Evolutionary conservation across 2,329 filamentous ascomycete genomes (phyloP), one percentile per base, ranked within the genome.

Genomic region (Blastomyces emzantsi): DNA sequence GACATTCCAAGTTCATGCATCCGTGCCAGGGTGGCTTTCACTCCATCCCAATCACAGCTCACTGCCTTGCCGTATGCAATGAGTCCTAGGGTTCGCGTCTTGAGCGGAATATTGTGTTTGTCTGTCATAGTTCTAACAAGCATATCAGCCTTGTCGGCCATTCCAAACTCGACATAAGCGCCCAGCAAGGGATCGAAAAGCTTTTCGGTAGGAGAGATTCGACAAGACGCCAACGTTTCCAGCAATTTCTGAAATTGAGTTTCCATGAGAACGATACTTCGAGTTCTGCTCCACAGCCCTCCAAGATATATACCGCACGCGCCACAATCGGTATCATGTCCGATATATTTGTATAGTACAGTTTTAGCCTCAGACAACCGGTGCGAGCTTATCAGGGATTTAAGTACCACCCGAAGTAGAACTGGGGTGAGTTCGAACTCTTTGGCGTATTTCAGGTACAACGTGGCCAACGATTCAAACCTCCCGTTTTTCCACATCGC

Each of bases 151-250:
- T 75, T 73, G 61, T 73, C 71, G 9, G 72, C 63, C 43, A 70
- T 67, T 28, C 75, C 76, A 59, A 73, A 73, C 39, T 76, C 74
- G 47, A 78, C 64, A 63, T 75, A 77, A 41, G 74, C 73, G 59
- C 74, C 74, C 57, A 79, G 60, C 41, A 79, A 66, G 8, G 77
- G 75, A 60, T 76, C 75, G 66, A 78, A 75, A 25, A 79, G 69
- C 54, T 74, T 74, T 36, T 76, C 71, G 5, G 71, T 76, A n/a
- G 72, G 70, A 1, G 62, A 47, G 64, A 75, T 76, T 36, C 66
- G 66, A 36, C 76, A 41, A 62, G 4, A 71, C 68, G 6, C 66
- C 63, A 6, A 77, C 64, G 22, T 70, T 2, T 65, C 64, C 39
- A 75, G 41, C 11, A 75, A 64, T 61, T 70, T 74, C 54, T 68